Percentiles rank a stretch among this genome's conserved stretches.
phyloP scores from a whole-genome alignment of 2,329 filamentous ascomycete species.

The Pseudovirgaria hyperparasitica region DNA sequence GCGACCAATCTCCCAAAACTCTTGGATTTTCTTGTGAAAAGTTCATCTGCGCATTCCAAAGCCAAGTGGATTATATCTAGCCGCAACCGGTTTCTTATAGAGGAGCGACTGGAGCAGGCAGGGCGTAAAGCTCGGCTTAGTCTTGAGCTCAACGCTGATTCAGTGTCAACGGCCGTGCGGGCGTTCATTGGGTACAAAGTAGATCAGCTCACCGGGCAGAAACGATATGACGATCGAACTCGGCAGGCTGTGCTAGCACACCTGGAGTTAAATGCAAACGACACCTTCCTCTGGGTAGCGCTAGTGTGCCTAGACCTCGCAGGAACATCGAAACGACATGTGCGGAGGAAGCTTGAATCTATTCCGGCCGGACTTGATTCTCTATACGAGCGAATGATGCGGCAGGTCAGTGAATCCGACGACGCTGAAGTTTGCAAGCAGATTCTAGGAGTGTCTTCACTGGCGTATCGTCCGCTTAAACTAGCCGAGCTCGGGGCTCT shows the following conservation, averaged over 20 bases:
- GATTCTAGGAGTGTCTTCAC: conserved; percentile 20
- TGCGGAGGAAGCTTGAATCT: conserved; percentile 7
- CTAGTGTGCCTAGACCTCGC: conserved; percentile 24
- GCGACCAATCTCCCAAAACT: conserved; percentile 2
- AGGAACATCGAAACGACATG: conserved; percentile 7
- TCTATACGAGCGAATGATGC: conserved; percentile 29
- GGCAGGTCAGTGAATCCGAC: conserved; percentile 14
- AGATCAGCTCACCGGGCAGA: conserved; percentile 11
- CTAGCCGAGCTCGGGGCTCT: conserved; percentile 20
- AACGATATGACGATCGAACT: conserved; percentile 10
- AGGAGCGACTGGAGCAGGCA: conserved; percentile 12
- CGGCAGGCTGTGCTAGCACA: conserved; percentile 5
- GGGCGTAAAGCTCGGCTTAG: conserved; percentile 12
- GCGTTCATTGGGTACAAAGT: conserved; percentile 26
- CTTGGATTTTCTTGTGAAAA: conserved; percentile 3
- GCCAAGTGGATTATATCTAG: conserved; percentile 20
- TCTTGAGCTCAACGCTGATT: conserved; percentile 21
- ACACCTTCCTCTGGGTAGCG: conserved; percentile 34
- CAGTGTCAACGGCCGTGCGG: conserved; percentile 20
- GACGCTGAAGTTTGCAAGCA: conserved; percentile 18
- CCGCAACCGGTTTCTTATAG: conserved; percentile 28
- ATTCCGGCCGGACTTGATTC: conserved; percentile 24
- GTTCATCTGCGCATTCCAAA: conserved; percentile 15
- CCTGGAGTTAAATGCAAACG: conserved; percentile 19
- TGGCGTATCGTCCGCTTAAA: conserved; percentile 24